Evolutionary conservation across 805 yeast genomes (phyloP), one percentile per base, ranked within the genome.

Genomic region (Candida maltosa): DNA sequence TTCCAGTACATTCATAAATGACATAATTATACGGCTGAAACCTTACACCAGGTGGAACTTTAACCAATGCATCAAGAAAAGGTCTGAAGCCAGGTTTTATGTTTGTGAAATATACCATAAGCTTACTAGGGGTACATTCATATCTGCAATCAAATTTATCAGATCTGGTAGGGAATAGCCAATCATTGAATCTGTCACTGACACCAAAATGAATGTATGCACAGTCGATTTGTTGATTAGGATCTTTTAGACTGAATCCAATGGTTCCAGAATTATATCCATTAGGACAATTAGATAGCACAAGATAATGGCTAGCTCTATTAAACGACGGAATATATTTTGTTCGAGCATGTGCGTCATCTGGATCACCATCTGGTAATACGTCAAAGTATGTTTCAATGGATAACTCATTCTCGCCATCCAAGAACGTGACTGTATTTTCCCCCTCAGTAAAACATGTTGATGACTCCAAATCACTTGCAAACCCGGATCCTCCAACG

Each of bases 51-150:
- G n/a, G n/a, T n/a, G n/a, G n/a, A n/a, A n/a, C n/a, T n/a, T n/a
- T n/a, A n/a, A n/a, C n/a, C 20, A 38, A 26, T 10, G 35, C 34
- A 16, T 42, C 43, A 16, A 49, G 34, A 34, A 43, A 50, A 6
- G 53, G 55, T 8, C 53, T 34, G 37, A 33, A 50, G 1, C 57
- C 58, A 9, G 56, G 51, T 12, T 58, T 57, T 11, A 54, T 31
- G 27, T 45, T 44, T 5, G 20, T 16, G 38, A 48, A 52, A 12
- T 16, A 34, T 10, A 35, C 29, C 4, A 25, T 23, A 8, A 37
- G 23, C 4, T 12, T 5, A 4, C 36, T 31, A 8, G 37, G 14
- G 6, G 38, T 21, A 41, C 56, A 54, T 1, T 42, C 17, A 8
- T 23, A 29, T 10, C 41, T 35, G 29, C 16, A 37, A 14, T 14